Percentiles rank a stretch among this genome's conserved stretches.
These are phyloP conservation scores for Ophiostoma ips DNA, from an alignment of 2,329 filamentous ascomycete species.

Conservation along the genomic window DNA sequence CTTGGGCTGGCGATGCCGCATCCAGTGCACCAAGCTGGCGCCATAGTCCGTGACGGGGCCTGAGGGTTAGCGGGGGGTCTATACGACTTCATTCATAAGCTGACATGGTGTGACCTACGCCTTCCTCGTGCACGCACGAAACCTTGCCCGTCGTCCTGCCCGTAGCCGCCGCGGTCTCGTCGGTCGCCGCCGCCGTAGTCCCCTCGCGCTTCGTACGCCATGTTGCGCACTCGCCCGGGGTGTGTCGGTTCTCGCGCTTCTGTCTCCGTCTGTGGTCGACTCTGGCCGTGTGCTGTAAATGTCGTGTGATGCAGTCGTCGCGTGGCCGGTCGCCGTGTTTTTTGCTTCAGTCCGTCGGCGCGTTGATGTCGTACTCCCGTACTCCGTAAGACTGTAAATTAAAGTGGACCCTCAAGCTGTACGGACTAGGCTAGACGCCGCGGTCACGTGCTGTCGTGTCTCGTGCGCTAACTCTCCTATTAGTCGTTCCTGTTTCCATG, in stretches of 20 bases:
- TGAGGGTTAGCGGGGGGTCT: not conserved
- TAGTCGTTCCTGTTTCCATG: too few relatives aligned
- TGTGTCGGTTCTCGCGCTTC: not conserved
- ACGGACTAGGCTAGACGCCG: too few relatives aligned
- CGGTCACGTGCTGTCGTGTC: too few relatives aligned
- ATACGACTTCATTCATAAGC: too few relatives aligned
- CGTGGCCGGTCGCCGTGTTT: too few relatives aligned
- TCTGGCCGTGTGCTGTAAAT: too few relatives aligned
- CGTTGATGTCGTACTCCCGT: too few relatives aligned
- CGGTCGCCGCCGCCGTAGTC: slow-evolving; percentile 8
- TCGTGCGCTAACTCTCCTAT: too few relatives aligned
- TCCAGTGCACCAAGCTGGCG: slow-evolving; percentile 80
- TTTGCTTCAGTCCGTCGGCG: too few relatives aligned
- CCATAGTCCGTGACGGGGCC: slow-evolving; percentile 80
- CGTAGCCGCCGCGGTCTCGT: slow-evolving; percentile 5
- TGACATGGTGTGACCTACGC: slow-evolving; percentile 21
- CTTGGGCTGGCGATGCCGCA: slow-evolving; percentile 64
- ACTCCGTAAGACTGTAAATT: too few relatives aligned
- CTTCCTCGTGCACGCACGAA: slow-evolving; percentile 13
- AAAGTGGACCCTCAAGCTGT: too few relatives aligned
- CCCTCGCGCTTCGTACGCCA: slow-evolving; percentile 16
- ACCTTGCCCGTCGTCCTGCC: slow-evolving; percentile 4
- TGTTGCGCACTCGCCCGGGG: slow-evolving; percentile 10
- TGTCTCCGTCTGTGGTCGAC: not conserved
- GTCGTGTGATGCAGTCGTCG: too few relatives aligned